phyloP scores from a whole-genome alignment of 2,329 filamentous ascomycete species.

The Tolypocladium paradoxum region DNA sequence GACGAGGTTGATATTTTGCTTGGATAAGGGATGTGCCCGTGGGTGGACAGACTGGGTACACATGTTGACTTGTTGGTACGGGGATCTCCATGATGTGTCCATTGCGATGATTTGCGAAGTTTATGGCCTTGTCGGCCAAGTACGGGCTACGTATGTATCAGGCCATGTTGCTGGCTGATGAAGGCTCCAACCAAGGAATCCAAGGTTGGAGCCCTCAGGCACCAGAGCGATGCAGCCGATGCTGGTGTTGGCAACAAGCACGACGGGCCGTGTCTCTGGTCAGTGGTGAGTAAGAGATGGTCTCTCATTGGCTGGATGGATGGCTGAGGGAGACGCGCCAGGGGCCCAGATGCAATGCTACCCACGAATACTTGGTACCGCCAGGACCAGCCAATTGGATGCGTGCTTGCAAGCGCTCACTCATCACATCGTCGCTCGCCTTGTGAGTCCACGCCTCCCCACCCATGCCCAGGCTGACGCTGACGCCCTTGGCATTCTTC shows the following conservation, averaged over 20 bases:
- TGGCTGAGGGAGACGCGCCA: neutral
- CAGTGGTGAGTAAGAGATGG: neutral
- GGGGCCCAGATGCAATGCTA: too few relatives aligned
- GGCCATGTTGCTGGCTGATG: neutral
- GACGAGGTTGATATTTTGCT: conserved; percentile 31
- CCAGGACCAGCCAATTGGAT: neutral
- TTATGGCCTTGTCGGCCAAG: too few relatives aligned
- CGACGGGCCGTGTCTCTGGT: neutral
- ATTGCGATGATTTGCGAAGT: neutral
- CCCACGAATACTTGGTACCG: too few relatives aligned
- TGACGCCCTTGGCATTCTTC: too few relatives aligned
- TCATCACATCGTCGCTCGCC: neutral
- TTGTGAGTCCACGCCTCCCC: neutral
- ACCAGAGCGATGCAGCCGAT: neutral
- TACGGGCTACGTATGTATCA: too few relatives aligned
- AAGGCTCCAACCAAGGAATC: too few relatives aligned
- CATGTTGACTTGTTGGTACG: neutral
- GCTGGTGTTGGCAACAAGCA: neutral
- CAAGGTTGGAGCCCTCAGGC: too few relatives aligned
- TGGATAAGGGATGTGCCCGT: conserved; percentile 15
- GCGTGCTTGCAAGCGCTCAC: neutral
- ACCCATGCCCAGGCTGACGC: neutral
- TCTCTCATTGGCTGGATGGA: neutral
- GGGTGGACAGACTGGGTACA: neutral
- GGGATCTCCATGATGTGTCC: too few relatives aligned